A percentile compares a stretch with the other conserved stretches of the same genome.
Conservation (phyloP, 78 protist species). For the Dictyostelium firmibasis region DNA sequence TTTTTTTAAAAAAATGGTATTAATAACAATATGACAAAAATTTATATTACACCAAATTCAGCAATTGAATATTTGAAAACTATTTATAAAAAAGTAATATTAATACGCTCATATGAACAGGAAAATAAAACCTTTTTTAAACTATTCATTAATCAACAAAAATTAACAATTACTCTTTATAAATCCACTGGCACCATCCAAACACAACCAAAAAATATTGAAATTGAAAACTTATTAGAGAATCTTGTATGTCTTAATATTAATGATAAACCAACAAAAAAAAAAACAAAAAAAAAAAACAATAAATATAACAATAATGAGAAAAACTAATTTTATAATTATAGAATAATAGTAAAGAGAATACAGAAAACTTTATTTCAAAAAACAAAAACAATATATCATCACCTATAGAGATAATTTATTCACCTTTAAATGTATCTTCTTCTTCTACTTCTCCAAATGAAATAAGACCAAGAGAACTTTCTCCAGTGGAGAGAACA, state of each 20-base stretch:
- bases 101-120: background rate
- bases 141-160: background rate
- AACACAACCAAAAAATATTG: conserved; percentile 6
- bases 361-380: background rate
- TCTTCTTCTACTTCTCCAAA: background rate
- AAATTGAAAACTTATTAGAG: conserved; percentile 9
- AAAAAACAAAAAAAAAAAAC: no score
- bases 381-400: no score
- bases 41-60: background rate
- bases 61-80: background rate
- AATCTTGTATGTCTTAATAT: background rate
- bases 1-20: background rate
- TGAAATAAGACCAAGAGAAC: background rate
- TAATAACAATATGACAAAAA: background rate
- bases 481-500: background rate
- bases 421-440: background rate
- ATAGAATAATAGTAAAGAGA: background rate
- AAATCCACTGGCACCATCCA: background rate
- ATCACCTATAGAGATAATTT: background rate
- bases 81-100: background rate
- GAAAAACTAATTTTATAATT: background rate
- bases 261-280: no score
- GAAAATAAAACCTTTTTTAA: background rate
- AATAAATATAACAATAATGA: no score
- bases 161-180: background rate